These are phyloP conservation scores for Dimargaris xerosporica DNA, from an alignment of 192 early-diverging fungal genomes.

Conservation along the genomic window DNA sequence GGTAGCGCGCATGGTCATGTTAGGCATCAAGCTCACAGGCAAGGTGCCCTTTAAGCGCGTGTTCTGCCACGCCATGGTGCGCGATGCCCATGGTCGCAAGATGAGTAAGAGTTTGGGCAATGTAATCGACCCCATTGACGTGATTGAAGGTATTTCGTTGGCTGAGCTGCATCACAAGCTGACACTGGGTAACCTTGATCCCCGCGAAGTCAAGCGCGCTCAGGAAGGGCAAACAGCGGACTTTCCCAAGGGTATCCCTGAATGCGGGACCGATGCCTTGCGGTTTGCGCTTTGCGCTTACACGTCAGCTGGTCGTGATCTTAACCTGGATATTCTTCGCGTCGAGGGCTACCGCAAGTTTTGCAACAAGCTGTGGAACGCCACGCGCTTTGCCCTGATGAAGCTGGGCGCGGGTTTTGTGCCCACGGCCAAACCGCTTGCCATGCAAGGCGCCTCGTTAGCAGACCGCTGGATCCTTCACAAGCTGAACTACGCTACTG, in stretches of 20 bases:
- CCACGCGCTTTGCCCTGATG: slow-evolving; percentile 85
- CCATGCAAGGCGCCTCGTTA: slow-evolving; percentile 68
- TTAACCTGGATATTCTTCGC: slow-evolving; percentile 87
- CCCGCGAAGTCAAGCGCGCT: slow-evolving; percentile 75
- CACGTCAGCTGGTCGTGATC: slow-evolving; percentile 62
- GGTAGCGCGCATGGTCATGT: slow-evolving; percentile 99
- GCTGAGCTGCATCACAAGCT: slow-evolving; percentile 62
- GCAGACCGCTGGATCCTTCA: slow-evolving; percentile 89
- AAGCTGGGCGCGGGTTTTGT: slow-evolving; percentile 79
- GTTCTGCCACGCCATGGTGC: slow-evolving; percentile 95
- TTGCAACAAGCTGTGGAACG: slow-evolving; percentile 99
- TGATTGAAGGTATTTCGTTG: slow-evolving; percentile 85
- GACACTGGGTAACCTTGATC: slow-evolving; percentile 74
- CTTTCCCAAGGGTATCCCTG: slow-evolving; percentile 93
- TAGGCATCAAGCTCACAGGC: slow-evolving; percentile 91
- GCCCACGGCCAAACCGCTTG: slow-evolving; percentile 34
- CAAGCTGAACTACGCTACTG: slow-evolving; percentile 68
- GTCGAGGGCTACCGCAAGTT: slow-evolving; percentile 99
- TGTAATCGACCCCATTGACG: slow-evolving; percentile 94
- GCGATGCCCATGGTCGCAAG: slow-evolving; percentile 96
- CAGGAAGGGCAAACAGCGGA: slow-evolving; percentile 70
- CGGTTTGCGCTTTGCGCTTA: slow-evolving; percentile 69
- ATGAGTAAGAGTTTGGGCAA: slow-evolving; percentile 97
- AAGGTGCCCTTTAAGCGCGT: slow-evolving; percentile 87
- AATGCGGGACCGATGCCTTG: slow-evolving; percentile 94